phyloP scores from a whole-genome alignment of 179 eudicot genomes.

The Drosera spatulata region DNA sequence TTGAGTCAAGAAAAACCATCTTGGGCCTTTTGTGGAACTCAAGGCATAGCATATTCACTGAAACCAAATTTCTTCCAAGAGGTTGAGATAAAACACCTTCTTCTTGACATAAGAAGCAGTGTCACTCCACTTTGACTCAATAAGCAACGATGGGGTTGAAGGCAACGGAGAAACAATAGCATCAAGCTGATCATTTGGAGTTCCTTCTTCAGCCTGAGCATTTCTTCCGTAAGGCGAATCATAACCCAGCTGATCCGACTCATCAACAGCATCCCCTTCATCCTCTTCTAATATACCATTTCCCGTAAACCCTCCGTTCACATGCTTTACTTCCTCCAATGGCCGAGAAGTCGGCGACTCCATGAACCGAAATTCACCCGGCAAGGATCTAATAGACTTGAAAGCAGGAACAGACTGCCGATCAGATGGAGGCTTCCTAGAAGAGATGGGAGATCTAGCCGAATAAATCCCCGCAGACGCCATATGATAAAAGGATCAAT shows the following conservation, averaged over 20 bases:
- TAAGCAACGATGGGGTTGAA: constrained; percentile 24
- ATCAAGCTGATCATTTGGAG: constrained; percentile 29
- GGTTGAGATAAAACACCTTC: constrained; percentile 45
- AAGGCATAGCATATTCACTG: not conserved
- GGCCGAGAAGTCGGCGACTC: constrained; percentile 21
- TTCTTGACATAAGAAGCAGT: constrained; percentile 55
- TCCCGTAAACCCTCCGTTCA: constrained; percentile 20
- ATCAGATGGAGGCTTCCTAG: constrained; percentile 28
- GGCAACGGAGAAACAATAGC: constrained; percentile 30
- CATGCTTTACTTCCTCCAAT: constrained; percentile 13
- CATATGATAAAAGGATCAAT: constrained; percentile 24
- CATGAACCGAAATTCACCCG: constrained; percentile 44
- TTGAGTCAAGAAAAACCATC: no score
- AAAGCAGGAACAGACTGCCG: constrained; percentile 32
- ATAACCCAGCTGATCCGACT: constrained; percentile 38
- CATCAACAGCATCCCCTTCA: constrained; percentile 12
- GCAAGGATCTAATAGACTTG: constrained; percentile 73
- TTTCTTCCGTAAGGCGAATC: constrained; percentile 74
- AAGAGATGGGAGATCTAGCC: constrained; percentile 19
- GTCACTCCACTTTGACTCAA: constrained; percentile 81
- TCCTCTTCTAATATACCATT: constrained; percentile 24
- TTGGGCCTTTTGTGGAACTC: not conserved
- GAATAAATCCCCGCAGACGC: constrained; percentile 30
- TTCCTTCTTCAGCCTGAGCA: constrained; percentile 20
- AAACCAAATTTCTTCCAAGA: not conserved